phyloP scores from a whole-genome alignment of 371 early-diverging fungal genomes.

The Polyrhizophydium stewartii region DNA sequence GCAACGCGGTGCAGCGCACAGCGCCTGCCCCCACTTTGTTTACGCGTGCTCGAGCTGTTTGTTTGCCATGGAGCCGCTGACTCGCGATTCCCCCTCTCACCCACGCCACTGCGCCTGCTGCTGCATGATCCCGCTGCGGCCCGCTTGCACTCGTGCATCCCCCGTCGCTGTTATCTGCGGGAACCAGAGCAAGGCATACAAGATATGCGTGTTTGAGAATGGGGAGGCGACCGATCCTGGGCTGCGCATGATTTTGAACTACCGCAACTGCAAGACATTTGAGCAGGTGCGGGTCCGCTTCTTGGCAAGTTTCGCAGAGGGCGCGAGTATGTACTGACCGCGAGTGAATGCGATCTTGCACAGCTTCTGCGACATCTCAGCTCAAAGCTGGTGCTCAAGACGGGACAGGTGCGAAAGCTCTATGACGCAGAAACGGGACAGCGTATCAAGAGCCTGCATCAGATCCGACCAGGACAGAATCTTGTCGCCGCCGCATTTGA shows the following conservation, averaged over 20 bases:
- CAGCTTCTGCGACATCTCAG: constrained; percentile 25
- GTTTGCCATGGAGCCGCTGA: neutral
- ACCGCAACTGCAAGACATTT: constrained; percentile 39
- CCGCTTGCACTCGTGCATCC: no score
- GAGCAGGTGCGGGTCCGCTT: constrained; percentile 33
- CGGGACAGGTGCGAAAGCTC: constrained; percentile 30
- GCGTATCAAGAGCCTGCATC: constrained; percentile 25
- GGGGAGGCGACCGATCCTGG: constrained; percentile 28
- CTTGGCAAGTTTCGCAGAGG: no score
- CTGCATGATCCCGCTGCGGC: no score
- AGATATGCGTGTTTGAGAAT: constrained; percentile 35
- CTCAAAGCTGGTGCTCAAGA: constrained; percentile 13
- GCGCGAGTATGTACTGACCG: neutral
- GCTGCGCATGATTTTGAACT: constrained; percentile 32
- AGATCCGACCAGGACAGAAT: constrained; percentile 31
- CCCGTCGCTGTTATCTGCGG: no score
- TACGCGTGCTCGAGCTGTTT: no score
- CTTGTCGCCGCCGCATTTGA: constrained; percentile 27
- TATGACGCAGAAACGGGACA: constrained; percentile 37
- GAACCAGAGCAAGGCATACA: constrained; percentile 41
- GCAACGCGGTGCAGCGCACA: no score
- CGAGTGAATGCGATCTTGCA: neutral
- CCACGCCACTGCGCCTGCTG: neutral
- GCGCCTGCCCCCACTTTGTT: no score
- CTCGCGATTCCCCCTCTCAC: constrained; percentile 3